Percentiles rank a stretch among this genome's conserved stretches.
phyloP scores from a whole-genome alignment of 805 yeast genomes.

The Ogataea pini region DNA sequence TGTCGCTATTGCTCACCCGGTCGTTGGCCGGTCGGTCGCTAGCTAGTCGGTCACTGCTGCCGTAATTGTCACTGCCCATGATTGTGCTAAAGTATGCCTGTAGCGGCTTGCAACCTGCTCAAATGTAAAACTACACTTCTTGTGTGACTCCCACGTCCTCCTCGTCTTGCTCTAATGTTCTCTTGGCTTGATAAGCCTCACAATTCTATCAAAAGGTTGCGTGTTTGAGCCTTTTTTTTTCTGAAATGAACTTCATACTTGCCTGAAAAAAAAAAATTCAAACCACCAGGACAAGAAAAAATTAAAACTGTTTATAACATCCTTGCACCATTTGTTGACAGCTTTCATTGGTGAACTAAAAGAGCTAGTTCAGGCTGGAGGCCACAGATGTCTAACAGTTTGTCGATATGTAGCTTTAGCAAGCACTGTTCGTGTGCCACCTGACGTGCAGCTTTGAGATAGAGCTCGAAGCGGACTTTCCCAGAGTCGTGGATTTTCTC shows the following conservation, averaged over 20 bases:
- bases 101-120: slow-evolving; percentile 8
- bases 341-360: background rate
- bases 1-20: slow-evolving; percentile 6
- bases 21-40: slow-evolving; percentile 4
- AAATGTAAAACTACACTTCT: background rate
- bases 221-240: slow-evolving; percentile 1
- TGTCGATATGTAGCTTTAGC: slow-evolving; percentile 47
- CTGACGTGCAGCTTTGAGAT: slow-evolving; percentile 46
- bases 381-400: slow-evolving; percentile 28
- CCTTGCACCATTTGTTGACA: background rate
- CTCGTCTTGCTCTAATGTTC: background rate
- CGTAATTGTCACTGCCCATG: slow-evolving; percentile 5
- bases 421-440: slow-evolving; percentile 66
- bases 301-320: background rate
- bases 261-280: slow-evolving; percentile 4
- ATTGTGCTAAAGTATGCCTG: slow-evolving; percentile 6
- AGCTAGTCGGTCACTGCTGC: slow-evolving; percentile 1
- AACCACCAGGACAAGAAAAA: background rate
- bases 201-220: background rate
- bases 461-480: slow-evolving; percentile 42
- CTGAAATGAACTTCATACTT: background rate
- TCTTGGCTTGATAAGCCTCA: background rate
- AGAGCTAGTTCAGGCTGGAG: background rate
- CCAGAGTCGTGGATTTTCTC: slow-evolving; percentile 56
- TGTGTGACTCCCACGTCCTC: slow-evolving; percentile 4